A percentile compares a stretch with the other conserved stretches of the same genome.
Conservation (phyloP, 1,139 yeast species). For the Hyphopichia burtonii region DNA sequence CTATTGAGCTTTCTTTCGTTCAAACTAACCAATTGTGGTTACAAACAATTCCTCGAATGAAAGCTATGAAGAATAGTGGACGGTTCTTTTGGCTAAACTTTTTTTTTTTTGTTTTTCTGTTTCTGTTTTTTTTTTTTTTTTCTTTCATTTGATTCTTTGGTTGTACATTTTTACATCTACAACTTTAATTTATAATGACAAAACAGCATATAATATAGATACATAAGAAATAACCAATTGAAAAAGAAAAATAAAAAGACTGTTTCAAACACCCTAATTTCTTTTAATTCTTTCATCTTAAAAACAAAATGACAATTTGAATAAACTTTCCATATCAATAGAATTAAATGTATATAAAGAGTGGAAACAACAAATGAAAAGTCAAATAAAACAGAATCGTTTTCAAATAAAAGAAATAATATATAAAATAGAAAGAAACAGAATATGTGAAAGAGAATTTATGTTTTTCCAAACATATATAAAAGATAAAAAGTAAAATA, state of each 20-base stretch:
- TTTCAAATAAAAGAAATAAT: not conserved
- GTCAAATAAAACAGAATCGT: not conserved
- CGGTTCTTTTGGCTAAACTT: too few relatives aligned
- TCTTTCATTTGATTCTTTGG: too few relatives aligned
- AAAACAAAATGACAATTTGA: not conserved
- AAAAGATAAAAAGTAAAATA: not conserved
- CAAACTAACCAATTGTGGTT: too few relatives aligned
- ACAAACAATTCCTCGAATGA: too few relatives aligned
- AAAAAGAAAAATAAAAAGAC: not conserved
- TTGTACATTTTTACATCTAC: too few relatives aligned
- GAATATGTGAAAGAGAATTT: not conserved
- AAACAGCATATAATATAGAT: not conserved
- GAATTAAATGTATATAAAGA: not conserved
- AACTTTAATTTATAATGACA: too few relatives aligned
- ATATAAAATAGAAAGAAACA: not conserved
- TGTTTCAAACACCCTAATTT: not conserved
- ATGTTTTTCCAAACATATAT: not conserved
- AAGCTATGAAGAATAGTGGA: too few relatives aligned
- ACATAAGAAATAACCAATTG: not conserved
- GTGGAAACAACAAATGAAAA: not conserved
- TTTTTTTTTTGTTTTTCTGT: too few relatives aligned
- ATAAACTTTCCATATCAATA: not conserved
- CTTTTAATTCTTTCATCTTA: not conserved
- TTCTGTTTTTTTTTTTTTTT: too few relatives aligned
- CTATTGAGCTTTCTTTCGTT: not conserved